Base-by-base conservation (phyloP, 306 rosid species). In the Glycine soja region DNA sequence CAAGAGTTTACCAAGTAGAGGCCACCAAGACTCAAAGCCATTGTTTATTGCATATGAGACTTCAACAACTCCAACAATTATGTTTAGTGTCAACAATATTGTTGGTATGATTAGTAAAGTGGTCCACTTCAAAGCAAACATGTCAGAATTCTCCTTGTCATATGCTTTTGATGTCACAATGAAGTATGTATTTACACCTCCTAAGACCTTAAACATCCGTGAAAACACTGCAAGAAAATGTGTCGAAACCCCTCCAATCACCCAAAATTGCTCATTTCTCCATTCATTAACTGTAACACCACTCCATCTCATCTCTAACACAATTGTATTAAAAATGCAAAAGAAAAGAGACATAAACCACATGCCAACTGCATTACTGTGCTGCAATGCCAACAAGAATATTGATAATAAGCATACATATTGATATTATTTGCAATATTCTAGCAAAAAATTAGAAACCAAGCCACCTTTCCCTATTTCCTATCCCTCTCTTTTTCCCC, bases 261-360 rank as follows among this genome's bases (percentile, higher is more conserved):
- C 91, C 97, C 95, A 92, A 82, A 88, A 89, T 53, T 90, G 97
- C 77, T 90, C 90, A 36, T 92, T 92, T 88, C 95, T 90, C 97
- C 93, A 90, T 46, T 91, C 95, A 46, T 82, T 87, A 24, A 92
- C 68, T 8, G 90, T 80, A 9, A 89, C 91, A 70, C 92, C 91
- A 81, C 95, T 87, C 95, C 97, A 91, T 75, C 87, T 88, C 93
- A 89, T 90, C 86, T 92, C 97, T 59, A 92, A 77, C 36, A 88
- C 64, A 74, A 86, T 82, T 8, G 95, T 92, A 6, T 85, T 69
- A 54, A 89, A 86, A 15, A 89, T 89, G 81, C 87, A 87, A n/a
- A 88, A 59, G 85, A 92, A 92, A 10, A 92, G 92, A 9, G 95
- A 80, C 24, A 91, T 45, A 74, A 90, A 91, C 93, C 93, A 90